Conservation (phyloP, 257 asterid species). For the Ilex asprella region DNA sequence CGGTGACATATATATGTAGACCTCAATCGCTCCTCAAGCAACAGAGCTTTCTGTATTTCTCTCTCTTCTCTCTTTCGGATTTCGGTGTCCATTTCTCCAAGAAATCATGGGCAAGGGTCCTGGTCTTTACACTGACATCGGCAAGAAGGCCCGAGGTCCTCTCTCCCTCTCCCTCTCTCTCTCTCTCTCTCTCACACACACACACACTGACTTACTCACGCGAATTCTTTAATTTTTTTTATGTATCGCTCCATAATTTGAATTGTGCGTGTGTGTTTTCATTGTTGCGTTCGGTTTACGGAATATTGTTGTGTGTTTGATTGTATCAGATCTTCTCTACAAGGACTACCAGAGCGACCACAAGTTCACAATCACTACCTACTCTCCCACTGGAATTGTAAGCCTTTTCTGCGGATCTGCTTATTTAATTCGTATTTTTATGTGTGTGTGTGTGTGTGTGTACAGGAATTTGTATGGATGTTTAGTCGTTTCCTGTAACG, state of each 20-base stretch:
- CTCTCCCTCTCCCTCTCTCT: neutral
- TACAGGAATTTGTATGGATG: too few species aligned
- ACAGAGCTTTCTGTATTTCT: neutral
- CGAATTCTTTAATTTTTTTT: neutral
- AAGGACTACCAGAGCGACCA: slow-evolving; percentile 46
- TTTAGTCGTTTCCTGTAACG: too few species aligned
- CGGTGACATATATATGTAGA: neutral
- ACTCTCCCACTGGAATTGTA: slow-evolving; percentile 38
- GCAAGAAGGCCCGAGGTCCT: slow-evolving; percentile 43
- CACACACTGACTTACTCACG: neutral
- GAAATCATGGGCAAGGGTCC: slow-evolving; percentile 45
- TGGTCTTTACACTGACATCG: slow-evolving; percentile 46
- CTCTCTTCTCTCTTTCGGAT: neutral
- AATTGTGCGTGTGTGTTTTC: neutral
- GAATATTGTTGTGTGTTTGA: slow-evolving; percentile 5
- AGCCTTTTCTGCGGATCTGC: slow-evolving; percentile 1
- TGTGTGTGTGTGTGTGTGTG: too few species aligned
- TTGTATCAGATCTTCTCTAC: slow-evolving; percentile 37
- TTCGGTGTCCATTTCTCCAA: neutral
- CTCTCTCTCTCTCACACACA: neutral
- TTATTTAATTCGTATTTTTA: neutral
- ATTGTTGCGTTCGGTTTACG: neutral
- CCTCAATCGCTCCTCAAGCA: neutral
- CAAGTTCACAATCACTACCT: slow-evolving; percentile 42
- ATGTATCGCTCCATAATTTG: neutral